Base-by-base conservation (phyloP, 2,329 filamentous ascomycete species). In the Talaromyces sp. region DNA sequence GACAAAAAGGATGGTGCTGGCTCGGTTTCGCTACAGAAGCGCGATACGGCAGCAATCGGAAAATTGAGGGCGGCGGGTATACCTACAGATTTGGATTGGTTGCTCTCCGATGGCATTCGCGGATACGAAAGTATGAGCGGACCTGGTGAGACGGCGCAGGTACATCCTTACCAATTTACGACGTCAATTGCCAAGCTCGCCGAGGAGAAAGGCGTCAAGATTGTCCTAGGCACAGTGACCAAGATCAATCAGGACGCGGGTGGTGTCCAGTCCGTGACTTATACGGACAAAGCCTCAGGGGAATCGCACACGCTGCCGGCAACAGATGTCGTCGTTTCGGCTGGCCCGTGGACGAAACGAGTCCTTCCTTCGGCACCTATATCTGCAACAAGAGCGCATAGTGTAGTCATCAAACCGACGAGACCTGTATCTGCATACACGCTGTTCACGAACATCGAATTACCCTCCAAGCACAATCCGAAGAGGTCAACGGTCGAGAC, bases 141-240 rank as follows among this genome's bases (percentile, higher is more conserved):
- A 2, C 86, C 88, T 0, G 85, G 84, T 1, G 91, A 92, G 67
- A 98, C 95, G 1, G 91, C 95, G 0, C 95, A 99, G 78, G 94
- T 98, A 2, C 94, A 99, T 72, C 95, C 95, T 0, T 91, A 89
- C 67, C 88, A 92, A 52, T 98, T 99, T 74, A 98, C 95, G 0
- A 94, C 87, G 0, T 84, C 88, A 16, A 96, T 98, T 77, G 91
- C 91, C 4, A 82, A 87, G 48, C 83, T 97, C 13, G 93, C 94
- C 0, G 80, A 85, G 64, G 86, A 91, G 60, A 84, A 83, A 31
- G 91, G 91, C 2, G 87, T 85, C 68, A 85, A 88, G 24, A 83
- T 97, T 62, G 82, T 87, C 35, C 82, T 89, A 50, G 88, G 88
- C 10, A 84, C 87, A 1, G 93, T 93, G 3, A 92, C 86, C 2